phyloP scores from a whole-genome alignment of 2,329 filamentous ascomycete species.

The Fusarium nurragi region DNA sequence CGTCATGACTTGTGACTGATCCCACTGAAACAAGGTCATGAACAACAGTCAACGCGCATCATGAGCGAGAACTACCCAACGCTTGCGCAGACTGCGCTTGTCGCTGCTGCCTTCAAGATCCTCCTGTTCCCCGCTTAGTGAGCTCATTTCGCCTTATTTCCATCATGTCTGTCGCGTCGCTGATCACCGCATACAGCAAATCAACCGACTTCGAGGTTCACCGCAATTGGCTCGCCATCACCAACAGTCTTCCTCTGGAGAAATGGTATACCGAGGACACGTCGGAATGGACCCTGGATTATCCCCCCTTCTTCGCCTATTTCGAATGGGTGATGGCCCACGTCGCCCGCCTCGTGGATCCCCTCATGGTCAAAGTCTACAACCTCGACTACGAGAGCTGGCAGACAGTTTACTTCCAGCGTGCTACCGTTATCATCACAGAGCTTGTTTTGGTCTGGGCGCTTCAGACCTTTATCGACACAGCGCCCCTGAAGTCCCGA shows the following conservation, averaged over 20 bases:
- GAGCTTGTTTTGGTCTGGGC: conserved; percentile 88
- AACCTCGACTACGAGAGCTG: conserved; percentile 89
- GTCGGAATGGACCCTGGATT: conserved; percentile 99
- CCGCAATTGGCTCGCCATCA: conserved; percentile 97
- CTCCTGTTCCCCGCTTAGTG: conserved; percentile 95
- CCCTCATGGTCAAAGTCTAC: conserved; percentile 81
- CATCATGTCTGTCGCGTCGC: conserved; percentile 2
- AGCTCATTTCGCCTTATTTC: conserved; percentile 50
- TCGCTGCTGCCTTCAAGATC: conserved; percentile 88
- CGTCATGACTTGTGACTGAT: conserved; percentile 30
- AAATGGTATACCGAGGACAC: conserved; percentile 98
- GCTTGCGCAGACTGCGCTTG: conserved; percentile 86
- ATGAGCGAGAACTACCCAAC: conserved; percentile 89
- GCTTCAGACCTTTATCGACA: conserved; percentile 81
- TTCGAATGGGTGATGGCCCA: conserved; percentile 95
- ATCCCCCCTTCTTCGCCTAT: conserved; percentile 96
- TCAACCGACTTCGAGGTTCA: conserved; percentile 99
- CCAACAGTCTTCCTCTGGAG: conserved; percentile 83
- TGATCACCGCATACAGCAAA: conserved; percentile 68
- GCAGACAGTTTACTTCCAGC: conserved; percentile 94
- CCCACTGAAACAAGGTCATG: conserved; percentile 36
- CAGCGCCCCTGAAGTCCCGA: conserved; percentile 71
- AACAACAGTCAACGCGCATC: conserved; percentile 38
- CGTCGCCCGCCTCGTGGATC: conserved; percentile 78
- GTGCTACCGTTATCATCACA: conserved; percentile 84